A percentile compares a stretch with the other conserved stretches of the same genome.
These are phyloP conservation scores for Hymenoscyphus fructigenus DNA, from an alignment of 2,329 filamentous ascomycete genomes.

Conservation along the genomic window DNA sequence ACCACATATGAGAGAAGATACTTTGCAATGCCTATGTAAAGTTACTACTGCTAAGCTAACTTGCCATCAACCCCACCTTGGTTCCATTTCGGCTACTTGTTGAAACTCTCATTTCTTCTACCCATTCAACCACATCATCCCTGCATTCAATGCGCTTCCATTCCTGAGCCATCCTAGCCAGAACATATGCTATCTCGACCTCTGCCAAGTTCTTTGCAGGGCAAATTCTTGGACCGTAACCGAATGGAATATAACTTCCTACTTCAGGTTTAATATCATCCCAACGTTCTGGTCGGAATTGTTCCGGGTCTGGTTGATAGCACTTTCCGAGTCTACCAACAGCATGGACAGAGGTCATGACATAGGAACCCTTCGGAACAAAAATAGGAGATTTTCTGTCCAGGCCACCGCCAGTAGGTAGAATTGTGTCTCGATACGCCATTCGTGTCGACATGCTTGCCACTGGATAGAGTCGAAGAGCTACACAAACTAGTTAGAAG, in stretches of 20 bases:
- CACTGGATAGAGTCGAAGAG: slow-evolving; percentile 51
- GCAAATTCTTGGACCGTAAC: slow-evolving; percentile 7
- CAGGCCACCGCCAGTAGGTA: slow-evolving; percentile 35
- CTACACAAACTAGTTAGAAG: slow-evolving; percentile 21
- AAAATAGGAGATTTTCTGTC: slow-evolving; percentile 30
- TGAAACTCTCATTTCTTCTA: slow-evolving; percentile 14
- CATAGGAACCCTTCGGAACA: slow-evolving; percentile 25
- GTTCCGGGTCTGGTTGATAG: slow-evolving; percentile 36
- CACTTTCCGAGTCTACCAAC: slow-evolving; percentile 26
- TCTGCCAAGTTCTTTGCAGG: slow-evolving; percentile 6
- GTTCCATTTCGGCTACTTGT: slow-evolving; percentile 12
- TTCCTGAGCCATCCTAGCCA: slow-evolving; percentile 8
- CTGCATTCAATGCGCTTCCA: slow-evolving; percentile 19
- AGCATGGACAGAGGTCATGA: slow-evolving; percentile 27
- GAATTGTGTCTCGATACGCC: slow-evolving; percentile 43
- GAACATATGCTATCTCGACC: slow-evolving; percentile 8
- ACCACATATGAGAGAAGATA: too few species aligned
- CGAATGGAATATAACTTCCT: slow-evolving; percentile 9
- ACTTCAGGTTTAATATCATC: slow-evolving; percentile 24
- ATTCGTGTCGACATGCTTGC: slow-evolving; percentile 51
- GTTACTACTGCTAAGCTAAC: background rate
- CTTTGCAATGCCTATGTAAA: too few species aligned
- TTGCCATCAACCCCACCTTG: background rate
- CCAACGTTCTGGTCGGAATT: slow-evolving; percentile 44
- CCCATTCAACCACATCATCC: slow-evolving; percentile 25